Evolutionary conservation across 1,139 yeast genomes (phyloP).

Genomic region (Geotrichum siamense): DNA sequence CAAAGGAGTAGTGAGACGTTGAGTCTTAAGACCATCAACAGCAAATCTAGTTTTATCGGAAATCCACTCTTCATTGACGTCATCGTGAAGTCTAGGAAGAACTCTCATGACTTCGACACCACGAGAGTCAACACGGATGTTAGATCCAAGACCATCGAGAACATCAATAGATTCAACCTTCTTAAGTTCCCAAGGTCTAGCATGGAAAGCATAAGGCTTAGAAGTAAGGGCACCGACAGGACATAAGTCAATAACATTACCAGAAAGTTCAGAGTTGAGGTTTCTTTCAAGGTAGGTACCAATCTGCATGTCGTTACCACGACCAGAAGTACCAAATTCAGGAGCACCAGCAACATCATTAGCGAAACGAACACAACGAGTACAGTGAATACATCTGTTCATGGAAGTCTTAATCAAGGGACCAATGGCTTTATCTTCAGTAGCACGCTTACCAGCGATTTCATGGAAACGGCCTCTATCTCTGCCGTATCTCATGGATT

Average conservation of each 20-base stretch:
- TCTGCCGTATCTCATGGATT: constrained; percentile 73
- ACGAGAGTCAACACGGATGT: constrained; percentile 76
- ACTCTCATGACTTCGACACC: constrained; percentile 88
- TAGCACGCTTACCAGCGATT: constrained; percentile 80
- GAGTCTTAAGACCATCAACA: constrained; percentile 79
- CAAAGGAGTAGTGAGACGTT: constrained; percentile 77
- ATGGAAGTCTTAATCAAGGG: constrained; percentile 84
- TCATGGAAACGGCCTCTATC: constrained; percentile 84
- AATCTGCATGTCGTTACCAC: constrained; percentile 89
- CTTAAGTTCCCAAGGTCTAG: constrained; percentile 92
- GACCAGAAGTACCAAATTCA: constrained; percentile 80
- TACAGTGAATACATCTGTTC: constrained; percentile 92
- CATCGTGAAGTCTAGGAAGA: constrained; percentile 79
- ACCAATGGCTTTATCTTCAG: constrained; percentile 84
- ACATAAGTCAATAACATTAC: constrained; percentile 81
- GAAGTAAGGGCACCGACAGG: constrained; percentile 91
- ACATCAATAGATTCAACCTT: constrained; percentile 86
- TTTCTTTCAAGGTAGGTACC: constrained; percentile 85
- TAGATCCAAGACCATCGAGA: constrained; percentile 76
- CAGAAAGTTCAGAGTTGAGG: constrained; percentile 78
- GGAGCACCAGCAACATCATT: constrained; percentile 93
- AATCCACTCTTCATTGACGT: constrained; percentile 87
- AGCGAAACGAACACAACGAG: constrained; percentile 84
- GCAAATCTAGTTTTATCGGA: constrained; percentile 84
- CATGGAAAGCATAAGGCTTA: constrained; percentile 84